Evolutionary conservation across 2,329 filamentous ascomycete species (phyloP).

Genomic region (Aspergillus intermedius): DNA sequence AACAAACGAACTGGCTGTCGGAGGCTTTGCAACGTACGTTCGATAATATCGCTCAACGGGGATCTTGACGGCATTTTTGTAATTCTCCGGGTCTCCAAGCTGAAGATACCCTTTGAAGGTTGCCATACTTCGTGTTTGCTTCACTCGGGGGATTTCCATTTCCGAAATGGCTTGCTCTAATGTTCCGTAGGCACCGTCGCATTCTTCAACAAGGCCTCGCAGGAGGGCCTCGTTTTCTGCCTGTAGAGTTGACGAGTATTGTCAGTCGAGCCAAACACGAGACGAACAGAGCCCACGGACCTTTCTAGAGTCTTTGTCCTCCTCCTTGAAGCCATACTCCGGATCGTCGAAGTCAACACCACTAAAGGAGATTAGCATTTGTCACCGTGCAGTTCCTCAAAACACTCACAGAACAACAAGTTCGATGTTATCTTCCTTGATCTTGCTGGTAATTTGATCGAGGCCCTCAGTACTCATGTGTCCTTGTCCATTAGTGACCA

Average conservation of each 20-base stretch:
- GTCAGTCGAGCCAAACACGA: background rate
- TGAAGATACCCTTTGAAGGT: slow-evolving; percentile 74
- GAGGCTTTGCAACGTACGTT: slow-evolving; percentile 68
- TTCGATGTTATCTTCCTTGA: slow-evolving; percentile 70
- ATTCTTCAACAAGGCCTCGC: slow-evolving; percentile 58
- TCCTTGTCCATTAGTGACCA: slow-evolving; percentile 77
- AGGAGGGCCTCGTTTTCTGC: slow-evolving; percentile 66
- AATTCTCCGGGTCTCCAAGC: slow-evolving; percentile 68
- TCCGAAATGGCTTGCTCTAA: slow-evolving; percentile 78
- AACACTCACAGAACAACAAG: slow-evolving; percentile 66
- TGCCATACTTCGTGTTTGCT: slow-evolving; percentile 66
- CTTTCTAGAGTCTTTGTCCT: slow-evolving; percentile 69
- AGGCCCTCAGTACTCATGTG: slow-evolving; percentile 66
- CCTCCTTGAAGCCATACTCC: slow-evolving; percentile 87
- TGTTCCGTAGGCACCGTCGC: slow-evolving; percentile 71
- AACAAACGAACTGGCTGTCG: slow-evolving; percentile 72
- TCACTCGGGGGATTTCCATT: slow-evolving; percentile 69
- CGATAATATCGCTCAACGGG: slow-evolving; percentile 87
- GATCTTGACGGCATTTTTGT: slow-evolving; percentile 70
- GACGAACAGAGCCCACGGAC: slow-evolving; percentile 30
- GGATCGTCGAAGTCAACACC: slow-evolving; percentile 90
- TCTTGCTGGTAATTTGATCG: slow-evolving; percentile 62
- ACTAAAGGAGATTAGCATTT: slow-evolving; percentile 40
- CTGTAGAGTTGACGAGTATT: slow-evolving; percentile 32
- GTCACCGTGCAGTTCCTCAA: background rate